Evolutionary conservation across 2,329 filamentous ascomycete genomes (phyloP), one percentile per base, ranked within the genome.

Genomic region (Aspergillus calidoustus): DNA sequence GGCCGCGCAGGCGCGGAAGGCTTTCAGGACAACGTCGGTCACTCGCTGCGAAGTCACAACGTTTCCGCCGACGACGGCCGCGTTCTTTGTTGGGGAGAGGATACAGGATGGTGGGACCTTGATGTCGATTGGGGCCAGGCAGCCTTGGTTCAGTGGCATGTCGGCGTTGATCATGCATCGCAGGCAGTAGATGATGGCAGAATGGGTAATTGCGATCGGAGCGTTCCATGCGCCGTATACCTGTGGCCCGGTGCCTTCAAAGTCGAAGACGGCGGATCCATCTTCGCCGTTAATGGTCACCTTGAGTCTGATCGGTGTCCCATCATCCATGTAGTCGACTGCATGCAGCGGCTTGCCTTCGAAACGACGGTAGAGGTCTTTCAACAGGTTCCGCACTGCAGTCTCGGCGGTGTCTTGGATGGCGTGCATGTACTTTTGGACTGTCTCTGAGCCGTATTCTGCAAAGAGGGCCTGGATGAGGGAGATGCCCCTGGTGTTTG

Each of bases 71-170:
- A 94, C 91, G 0, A 95, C 91, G 0, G 91, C 92, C 0, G 91
- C 91, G 52, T 87, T 87, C 71, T 90, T 88, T 0, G 88, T 90
- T 0, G 92, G 92, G 0, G 86, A 89, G 34, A 96, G 84, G 72
- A 95, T 89, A 66, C 87, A 86, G 7, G 87, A 84, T 0, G 91
- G 90, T 6, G 75, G 75, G 54, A 94, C 92, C 51, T 83, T 82
- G 71, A 95, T 89, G 57, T 87, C 84, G 69, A 95, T 91, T 0
- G 92, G 91, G 54, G 86, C 86, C 3, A 95, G 81, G 66, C 92
- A 96, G 66, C 92, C 92, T 77, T 96, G 92, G 78, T 96, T 96
- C 4, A 96, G 84, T 0, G 92, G 92, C 15, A 96, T 93, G 68
- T 94, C 91, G 66, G 91, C 87, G 43, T 86, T 88, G 69, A 96